Conservation (phyloP, 2,329 filamentous ascomycete genomes). For the Alternaria alternata region DNA sequence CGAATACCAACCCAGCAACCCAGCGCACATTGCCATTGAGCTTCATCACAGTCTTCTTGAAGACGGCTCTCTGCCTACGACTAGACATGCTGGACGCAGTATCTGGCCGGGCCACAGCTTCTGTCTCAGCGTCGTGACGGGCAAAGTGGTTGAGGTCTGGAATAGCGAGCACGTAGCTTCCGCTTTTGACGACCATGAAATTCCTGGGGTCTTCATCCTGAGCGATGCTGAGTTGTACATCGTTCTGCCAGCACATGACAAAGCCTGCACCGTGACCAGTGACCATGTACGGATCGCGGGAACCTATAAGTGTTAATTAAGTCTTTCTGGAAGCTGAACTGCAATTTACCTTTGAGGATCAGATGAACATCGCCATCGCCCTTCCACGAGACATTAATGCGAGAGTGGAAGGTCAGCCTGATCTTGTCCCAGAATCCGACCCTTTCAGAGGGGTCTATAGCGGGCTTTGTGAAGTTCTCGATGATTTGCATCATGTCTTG, state of each 20-base stretch:
- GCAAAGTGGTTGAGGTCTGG: constrained; percentile 93
- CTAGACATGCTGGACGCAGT: constrained; percentile 66
- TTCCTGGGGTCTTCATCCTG: constrained; percentile 85
- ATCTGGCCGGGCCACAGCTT: constrained; percentile 64
- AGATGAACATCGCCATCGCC: constrained; percentile 96
- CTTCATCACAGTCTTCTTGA: constrained; percentile 99
- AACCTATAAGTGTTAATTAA: constrained; percentile 54
- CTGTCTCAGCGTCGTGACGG: constrained; percentile 65
- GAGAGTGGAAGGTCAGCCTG: constrained; percentile 89
- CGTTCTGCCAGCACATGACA: constrained; percentile 97
- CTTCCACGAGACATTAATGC: constrained; percentile 88
- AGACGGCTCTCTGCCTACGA: constrained; percentile 77
- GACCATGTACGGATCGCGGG: constrained; percentile 90
- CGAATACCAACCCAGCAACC: constrained; percentile 90
- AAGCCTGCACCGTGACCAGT: constrained; percentile 94
- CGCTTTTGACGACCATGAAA: constrained; percentile 95
- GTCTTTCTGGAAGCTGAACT: background rate
- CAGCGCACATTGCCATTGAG: constrained; percentile 94
- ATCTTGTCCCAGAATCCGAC: constrained; percentile 99
- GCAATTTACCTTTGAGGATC: constrained; percentile 77
- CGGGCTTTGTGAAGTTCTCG: constrained; percentile 95
- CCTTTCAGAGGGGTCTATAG: constrained; percentile 89
- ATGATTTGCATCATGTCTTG: constrained; percentile 99
- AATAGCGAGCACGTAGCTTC: constrained; percentile 92
- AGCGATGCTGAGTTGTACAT: constrained; percentile 87